A percentile compares a stretch with the other conserved stretches of the same genome.
Conservation (phyloP, 1,284 basidiomycete genomes). For the Cryptococcus sp. region DNA sequence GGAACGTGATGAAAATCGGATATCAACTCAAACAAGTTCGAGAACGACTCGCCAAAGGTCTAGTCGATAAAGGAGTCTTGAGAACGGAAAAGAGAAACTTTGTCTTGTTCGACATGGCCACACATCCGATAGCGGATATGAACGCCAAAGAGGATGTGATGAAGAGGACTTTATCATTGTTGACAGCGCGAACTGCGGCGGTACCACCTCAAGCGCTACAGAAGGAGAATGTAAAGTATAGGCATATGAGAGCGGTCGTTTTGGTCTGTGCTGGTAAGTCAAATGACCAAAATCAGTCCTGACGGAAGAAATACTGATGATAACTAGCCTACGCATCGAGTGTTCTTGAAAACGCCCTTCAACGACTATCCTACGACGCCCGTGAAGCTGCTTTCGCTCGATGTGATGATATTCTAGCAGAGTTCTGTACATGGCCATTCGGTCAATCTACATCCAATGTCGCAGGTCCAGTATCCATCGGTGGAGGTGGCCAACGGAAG, state of each 20-base stretch:
- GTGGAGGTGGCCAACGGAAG: slow-evolving; percentile 35
- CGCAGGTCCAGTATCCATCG: slow-evolving; percentile 37
- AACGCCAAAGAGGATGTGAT: slow-evolving; percentile 82
- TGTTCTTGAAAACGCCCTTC: slow-evolving; percentile 90
- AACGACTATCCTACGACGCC: slow-evolving; percentile 79
- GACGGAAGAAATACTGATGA: not conserved
- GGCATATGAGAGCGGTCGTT: slow-evolving; percentile 72
- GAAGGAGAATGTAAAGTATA: slow-evolving; percentile 71
- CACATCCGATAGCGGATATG: slow-evolving; percentile 87
- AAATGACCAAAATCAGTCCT: not conserved
- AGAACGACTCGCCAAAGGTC: slow-evolving; percentile 91
- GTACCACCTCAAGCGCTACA: slow-evolving; percentile 65
- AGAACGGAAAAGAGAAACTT: slow-evolving; percentile 96
- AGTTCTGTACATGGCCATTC: slow-evolving; percentile 87
- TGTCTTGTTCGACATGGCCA: slow-evolving; percentile 96
- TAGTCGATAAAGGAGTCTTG: slow-evolving; percentile 95
- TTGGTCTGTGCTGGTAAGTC: slow-evolving; percentile 83
- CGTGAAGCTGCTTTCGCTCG: slow-evolving; percentile 83
- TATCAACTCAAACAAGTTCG: slow-evolving; percentile 96
- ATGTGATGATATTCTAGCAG: slow-evolving; percentile 84
- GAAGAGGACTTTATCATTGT: slow-evolving; percentile 65
- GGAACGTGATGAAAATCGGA: slow-evolving; percentile 98
- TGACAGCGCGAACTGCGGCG: slow-evolving; percentile 78
- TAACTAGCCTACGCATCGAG: slow-evolving; percentile 72
- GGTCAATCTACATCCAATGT: slow-evolving; percentile 50